These are phyloP conservation scores for Penicillium rolfsii DNA, from an alignment of 2,329 filamentous ascomycete species.

Conservation along the genomic window DNA sequence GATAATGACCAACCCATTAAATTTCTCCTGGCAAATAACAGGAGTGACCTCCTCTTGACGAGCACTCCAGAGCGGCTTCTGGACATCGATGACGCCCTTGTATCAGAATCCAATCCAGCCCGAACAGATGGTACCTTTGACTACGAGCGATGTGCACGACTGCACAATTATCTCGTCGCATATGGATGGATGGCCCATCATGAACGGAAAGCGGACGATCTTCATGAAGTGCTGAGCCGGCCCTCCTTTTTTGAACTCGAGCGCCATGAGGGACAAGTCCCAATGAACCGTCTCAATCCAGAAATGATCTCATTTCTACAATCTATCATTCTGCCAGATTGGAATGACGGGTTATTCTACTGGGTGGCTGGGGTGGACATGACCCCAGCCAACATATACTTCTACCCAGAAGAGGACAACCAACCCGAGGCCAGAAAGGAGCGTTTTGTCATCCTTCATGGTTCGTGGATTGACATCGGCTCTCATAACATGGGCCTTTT, in stretches of 20 bases:
- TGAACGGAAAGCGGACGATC: neutral
- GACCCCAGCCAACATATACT: neutral
- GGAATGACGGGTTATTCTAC: neutral
- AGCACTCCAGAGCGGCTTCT: neutral
- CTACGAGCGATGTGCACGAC: neutral
- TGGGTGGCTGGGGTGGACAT: neutral
- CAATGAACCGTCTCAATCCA: neutral
- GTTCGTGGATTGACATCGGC: neutral
- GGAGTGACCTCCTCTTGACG: neutral
- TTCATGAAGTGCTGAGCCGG: neutral
- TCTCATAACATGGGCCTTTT: neutral
- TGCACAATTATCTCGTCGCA: conserved; percentile 1
- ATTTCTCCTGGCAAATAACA: neutral
- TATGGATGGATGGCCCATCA: neutral
- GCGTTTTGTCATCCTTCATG: neutral
- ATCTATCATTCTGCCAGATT: neutral
- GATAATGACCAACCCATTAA: neutral
- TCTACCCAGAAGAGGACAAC: neutral
- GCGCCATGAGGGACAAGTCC: neutral
- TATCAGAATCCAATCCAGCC: conserved; percentile 1
- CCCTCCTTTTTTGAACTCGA: neutral
- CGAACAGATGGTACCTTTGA: neutral
- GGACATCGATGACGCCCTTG: neutral
- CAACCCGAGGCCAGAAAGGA: neutral
- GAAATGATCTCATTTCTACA: neutral